Conservation (phyloP, 345 rosid genomes). For the Acer negundo region DNA sequence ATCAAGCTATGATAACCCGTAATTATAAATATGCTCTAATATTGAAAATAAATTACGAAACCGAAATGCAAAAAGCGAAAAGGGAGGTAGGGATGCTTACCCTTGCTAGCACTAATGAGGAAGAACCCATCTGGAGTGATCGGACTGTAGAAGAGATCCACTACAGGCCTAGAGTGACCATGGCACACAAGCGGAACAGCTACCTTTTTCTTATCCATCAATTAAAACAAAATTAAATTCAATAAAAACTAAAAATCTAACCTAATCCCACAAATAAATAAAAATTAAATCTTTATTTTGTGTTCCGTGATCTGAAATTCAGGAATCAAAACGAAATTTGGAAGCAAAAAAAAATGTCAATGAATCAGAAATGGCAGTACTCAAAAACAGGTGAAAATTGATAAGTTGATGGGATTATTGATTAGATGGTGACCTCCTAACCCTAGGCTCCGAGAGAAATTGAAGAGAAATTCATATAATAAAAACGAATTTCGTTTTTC, state of each 20-base stretch:
- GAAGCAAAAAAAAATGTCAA: neutral
- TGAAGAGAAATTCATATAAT: neutral
- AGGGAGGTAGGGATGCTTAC: constrained; percentile 25
- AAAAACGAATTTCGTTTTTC: neutral
- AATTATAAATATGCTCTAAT: neutral
- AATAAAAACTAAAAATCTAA: neutral
- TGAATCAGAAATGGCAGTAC: constrained; percentile 20
- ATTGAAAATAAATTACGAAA: neutral
- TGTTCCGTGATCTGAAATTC: neutral
- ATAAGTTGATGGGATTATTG: neutral
- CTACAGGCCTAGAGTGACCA: constrained; percentile 87
- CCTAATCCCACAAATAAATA: neutral
- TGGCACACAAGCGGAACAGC: constrained; percentile 79
- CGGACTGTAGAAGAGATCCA: constrained; percentile 76
- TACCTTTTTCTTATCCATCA: constrained; percentile 55
- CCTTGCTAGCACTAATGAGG: constrained; percentile 86
- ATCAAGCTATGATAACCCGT: neutral
- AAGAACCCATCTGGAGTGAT: constrained; percentile 85
- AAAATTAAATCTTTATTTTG: too few relatives aligned
- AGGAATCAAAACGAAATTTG: neutral
- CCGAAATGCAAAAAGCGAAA: neutral
- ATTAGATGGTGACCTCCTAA: constrained; percentile 19
- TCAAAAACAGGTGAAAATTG: constrained; percentile 21
- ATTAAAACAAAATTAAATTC: neutral
- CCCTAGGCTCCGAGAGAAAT: constrained; percentile 19